These are phyloP conservation scores for Themeda triandra DNA, from an alignment of 176 grass and related monocot genomes.

Conservation along the genomic window DNA sequence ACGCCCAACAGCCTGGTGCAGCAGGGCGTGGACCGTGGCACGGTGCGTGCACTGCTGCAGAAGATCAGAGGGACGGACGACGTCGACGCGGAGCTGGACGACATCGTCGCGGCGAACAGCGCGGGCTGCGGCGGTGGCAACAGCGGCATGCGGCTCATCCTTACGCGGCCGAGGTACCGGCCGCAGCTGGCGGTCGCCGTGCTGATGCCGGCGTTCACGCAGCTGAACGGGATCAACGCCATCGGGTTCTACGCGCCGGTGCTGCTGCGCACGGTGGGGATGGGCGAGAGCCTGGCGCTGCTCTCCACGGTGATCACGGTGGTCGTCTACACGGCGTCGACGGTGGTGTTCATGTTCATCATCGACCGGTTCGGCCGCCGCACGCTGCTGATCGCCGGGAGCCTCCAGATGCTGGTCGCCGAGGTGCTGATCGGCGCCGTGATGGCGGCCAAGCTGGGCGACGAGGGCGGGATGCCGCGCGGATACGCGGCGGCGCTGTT, in stretches of 20 bases:
- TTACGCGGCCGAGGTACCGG: too few species aligned
- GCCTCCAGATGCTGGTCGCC: neutral
- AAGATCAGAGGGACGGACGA: slow-evolving; percentile 32
- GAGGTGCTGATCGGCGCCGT: too few species aligned
- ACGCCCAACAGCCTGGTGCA: slow-evolving; percentile 57
- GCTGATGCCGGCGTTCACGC: too few species aligned
- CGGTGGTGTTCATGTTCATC: slow-evolving; percentile 14
- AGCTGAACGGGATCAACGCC: too few species aligned
- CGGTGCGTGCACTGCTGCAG: slow-evolving; percentile 27
- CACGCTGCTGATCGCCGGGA: slow-evolving; percentile 27
- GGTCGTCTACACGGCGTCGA: neutral
- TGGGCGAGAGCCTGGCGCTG: slow-evolving; percentile 51
- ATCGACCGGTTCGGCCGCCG: slow-evolving; percentile 39
- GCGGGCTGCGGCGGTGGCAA: neutral
- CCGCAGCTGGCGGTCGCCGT: too few species aligned
- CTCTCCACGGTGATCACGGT: slow-evolving; percentile 23
- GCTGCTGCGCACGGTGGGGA: neutral
- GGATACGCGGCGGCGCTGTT: slow-evolving; percentile 1
- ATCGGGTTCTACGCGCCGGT: too few species aligned
- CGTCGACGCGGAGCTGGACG: slow-evolving; percentile 44
- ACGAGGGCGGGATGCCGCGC: neutral
- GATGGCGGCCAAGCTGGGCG: too few species aligned
- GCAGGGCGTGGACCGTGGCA: neutral
- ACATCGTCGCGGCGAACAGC: slow-evolving; percentile 25
- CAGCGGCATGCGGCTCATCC: too few species aligned